phyloP scores from a whole-genome alignment of 2,329 filamentous ascomycete genomes.

The Metarhizium brunneum region DNA sequence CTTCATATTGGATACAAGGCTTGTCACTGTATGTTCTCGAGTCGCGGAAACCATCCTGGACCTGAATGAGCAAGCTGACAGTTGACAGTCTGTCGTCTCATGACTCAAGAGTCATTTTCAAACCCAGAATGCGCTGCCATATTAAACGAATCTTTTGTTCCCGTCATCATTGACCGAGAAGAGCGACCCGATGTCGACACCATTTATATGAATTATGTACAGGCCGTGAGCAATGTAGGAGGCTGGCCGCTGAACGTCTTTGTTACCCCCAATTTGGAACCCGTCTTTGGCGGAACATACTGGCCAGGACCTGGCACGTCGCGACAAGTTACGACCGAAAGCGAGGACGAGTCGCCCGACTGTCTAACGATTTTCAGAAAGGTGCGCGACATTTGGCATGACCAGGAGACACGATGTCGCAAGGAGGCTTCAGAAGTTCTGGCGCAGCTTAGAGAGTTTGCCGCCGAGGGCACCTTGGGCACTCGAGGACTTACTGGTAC shows the following conservation, averaged over 20 bases:
- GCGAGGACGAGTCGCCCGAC: constrained; percentile 54
- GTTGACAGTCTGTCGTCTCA: constrained; percentile 68
- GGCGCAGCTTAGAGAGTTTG: constrained; percentile 73
- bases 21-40: constrained; percentile 68
- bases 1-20: constrained; percentile 91
- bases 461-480: constrained; percentile 71
- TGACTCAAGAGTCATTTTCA: constrained; percentile 86
- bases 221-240: constrained; percentile 80
- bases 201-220: constrained; percentile 97
- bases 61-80: constrained; percentile 10
- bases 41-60: constrained; percentile 6
- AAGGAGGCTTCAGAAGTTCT: constrained; percentile 78
- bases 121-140: constrained; percentile 71
- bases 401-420: constrained; percentile 74
- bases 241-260: constrained; percentile 98
- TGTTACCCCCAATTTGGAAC: constrained; percentile 83
- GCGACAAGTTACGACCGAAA: constrained; percentile 25
- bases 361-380: constrained; percentile 80
- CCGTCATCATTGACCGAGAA: constrained; percentile 87
- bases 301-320: constrained; percentile 71
- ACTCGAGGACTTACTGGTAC: constrained; percentile 24
- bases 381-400: constrained; percentile 65
- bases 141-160: constrained; percentile 81
- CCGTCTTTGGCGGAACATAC: constrained; percentile 93
- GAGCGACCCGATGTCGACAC: constrained; percentile 89